phyloP scores from a whole-genome alignment of 805 yeast species.

The Hemisphaericaspora nanyangensis region DNA sequence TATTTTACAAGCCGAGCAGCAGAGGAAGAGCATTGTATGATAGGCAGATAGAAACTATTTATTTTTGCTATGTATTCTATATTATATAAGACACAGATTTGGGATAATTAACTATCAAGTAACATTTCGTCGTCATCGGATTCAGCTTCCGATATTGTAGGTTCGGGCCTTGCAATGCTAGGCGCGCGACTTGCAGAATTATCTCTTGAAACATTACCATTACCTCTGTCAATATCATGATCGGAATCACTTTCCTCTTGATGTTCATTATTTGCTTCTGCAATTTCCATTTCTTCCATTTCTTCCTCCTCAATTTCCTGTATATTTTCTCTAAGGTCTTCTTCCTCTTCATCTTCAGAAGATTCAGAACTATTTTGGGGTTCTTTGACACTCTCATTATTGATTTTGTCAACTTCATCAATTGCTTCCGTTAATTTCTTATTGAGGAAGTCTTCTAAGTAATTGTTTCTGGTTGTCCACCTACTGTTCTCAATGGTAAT shows the following conservation, averaged over 20 bases:
- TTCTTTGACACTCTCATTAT: conserved; percentile 22
- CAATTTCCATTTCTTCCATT: conserved; percentile 7
- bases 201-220: conserved; percentile 1
- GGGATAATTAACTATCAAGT: neutral
- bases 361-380: conserved; percentile 18
- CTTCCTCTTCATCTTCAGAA: conserved; percentile 20
- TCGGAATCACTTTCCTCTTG: conserved; percentile 6
- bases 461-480: conserved; percentile 33
- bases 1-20: too few species aligned
- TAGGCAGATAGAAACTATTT: neutral
- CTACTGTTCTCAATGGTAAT: conserved; percentile 26
- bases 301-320: conserved; percentile 13
- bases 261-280: neutral
- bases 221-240: conserved; percentile 1
- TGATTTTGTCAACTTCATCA: conserved; percentile 25
- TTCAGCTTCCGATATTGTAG: neutral
- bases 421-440: conserved; percentile 22
- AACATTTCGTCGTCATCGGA: neutral
- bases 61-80: neutral
- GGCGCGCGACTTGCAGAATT: neutral
- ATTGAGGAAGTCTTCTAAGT: conserved; percentile 26
- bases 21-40: neutral
- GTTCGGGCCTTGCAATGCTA: neutral
- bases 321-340: conserved; percentile 19
- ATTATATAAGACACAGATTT: too few species aligned